Evolutionary conservation across 1,284 basidiomycete species (phyloP).

Genomic region (Marasmius fiardii): DNA sequence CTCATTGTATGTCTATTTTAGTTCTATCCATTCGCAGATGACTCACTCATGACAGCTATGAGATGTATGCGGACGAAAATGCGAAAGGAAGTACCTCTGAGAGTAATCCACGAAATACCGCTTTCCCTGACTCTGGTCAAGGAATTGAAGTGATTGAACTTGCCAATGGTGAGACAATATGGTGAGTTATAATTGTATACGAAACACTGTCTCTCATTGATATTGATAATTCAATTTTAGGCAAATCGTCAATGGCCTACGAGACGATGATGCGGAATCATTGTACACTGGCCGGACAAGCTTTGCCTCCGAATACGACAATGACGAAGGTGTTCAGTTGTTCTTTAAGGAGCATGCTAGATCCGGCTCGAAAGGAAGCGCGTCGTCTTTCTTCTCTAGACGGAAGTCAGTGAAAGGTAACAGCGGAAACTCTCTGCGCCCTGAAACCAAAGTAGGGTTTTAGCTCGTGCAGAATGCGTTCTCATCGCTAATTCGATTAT

Average conservation of each 20-base stretch:
- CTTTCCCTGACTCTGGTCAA: slow-evolving; percentile 36
- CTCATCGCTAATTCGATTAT: slow-evolving; percentile 16
- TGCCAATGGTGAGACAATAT: slow-evolving; percentile 80
- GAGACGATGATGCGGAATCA: slow-evolving; percentile 72
- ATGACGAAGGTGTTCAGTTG: slow-evolving; percentile 57
- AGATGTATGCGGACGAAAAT: slow-evolving; percentile 70
- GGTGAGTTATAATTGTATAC: slow-evolving; percentile 39
- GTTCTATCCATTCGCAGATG: slow-evolving; percentile 11
- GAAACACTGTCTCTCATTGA: slow-evolving; percentile 14
- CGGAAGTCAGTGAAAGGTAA: slow-evolving; percentile 52
- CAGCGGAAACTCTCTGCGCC: slow-evolving; percentile 33
- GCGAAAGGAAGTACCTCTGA: slow-evolving; percentile 17
- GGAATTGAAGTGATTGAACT: slow-evolving; percentile 77
- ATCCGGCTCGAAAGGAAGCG: slow-evolving; percentile 63
- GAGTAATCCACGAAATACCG: background rate
- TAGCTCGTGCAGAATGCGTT: slow-evolving; percentile 12
- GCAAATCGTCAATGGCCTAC: slow-evolving; percentile 79
- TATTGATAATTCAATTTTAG: slow-evolving; percentile 32
- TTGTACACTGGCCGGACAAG: slow-evolving; percentile 64
- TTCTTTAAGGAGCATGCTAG: slow-evolving; percentile 72
- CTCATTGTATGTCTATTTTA: slow-evolving; percentile 56
- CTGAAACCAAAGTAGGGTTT: slow-evolving; percentile 72
- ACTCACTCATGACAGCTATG: slow-evolving; percentile 45
- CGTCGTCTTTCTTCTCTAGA: slow-evolving; percentile 53
- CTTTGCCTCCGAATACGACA: slow-evolving; percentile 71